Evolutionary conservation across 345 rosid species (phyloP), one percentile per base, ranked within the genome.

Genomic region (Syzygium oleosum): DNA sequence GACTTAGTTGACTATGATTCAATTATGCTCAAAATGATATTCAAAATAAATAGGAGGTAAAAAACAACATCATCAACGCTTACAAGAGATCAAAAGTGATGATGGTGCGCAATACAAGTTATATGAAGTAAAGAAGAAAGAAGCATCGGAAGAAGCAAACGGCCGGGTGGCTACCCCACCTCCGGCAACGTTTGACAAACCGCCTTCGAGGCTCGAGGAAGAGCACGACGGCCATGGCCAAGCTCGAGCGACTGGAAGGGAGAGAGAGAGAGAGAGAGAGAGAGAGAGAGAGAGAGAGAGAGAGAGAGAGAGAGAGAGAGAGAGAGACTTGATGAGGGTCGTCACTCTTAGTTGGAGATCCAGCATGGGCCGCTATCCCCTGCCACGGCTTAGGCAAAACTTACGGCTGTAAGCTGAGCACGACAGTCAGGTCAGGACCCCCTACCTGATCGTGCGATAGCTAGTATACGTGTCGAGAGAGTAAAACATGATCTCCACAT

Each of bases 141-240:
- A 65, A 65, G 78, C 17, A 9, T 65, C 16, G 16, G 31, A 65
- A 29, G 22, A 31, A 65, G 7, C 6, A 1, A 31, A 65, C 4
- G 43, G 17, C 22, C 43, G 1, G 1, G 43, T 6, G 6, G 16
- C 9, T 31, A 9, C 10, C 79, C 3, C 5, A 22, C 12, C 21
- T 68, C 17, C 23, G 17, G 0, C 4, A 5, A 4, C 12, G 1
- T 12, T 16, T 2, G 43, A 31, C 3, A 2, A 3, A 68, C 3
- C 21, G 46, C 4, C 78, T 31, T 8, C 3, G 23, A 31, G 22
- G 78, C 19, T 29, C 3, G 31, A 59, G 31, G 3, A 25, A 27
- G 31, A n/a, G 65, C 3, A 3, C 7, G 31, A 59, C 7, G 27
- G 27, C 27, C 15, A 17, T 19, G 41, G 22, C 78, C 22, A 4